These are phyloP conservation scores for Pleurotus djamor DNA, from an alignment of 768 basidiomycete species.

Conservation along the genomic window DNA sequence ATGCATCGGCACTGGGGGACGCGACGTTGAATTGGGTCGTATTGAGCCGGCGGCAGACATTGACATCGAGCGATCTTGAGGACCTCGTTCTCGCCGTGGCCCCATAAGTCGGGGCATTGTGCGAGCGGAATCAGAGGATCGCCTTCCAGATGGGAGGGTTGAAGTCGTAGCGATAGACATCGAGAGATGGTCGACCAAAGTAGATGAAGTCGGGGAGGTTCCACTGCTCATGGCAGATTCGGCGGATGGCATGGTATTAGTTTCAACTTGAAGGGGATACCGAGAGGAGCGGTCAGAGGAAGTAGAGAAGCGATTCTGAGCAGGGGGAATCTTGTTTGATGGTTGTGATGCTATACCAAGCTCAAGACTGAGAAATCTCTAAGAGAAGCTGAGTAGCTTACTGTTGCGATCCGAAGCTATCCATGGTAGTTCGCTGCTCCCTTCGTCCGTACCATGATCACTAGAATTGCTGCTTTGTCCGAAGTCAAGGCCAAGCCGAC, in stretches of 20 bases:
- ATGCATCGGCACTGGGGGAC: slow-evolving; percentile 26
- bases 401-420: slow-evolving; percentile 40
- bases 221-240: slow-evolving; percentile 37
- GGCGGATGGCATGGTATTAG: slow-evolving; percentile 34
- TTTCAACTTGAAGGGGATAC: slow-evolving; percentile 61
- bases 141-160: slow-evolving; percentile 31
- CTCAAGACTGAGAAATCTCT: slow-evolving; percentile 21
- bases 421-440: slow-evolving; percentile 61
- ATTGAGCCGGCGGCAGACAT: slow-evolving; percentile 60
- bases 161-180: slow-evolving; percentile 7
- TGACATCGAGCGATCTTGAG: slow-evolving; percentile 75
- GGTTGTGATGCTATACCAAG: slow-evolving; percentile 2
- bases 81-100: slow-evolving; percentile 56
- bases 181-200: slow-evolving; percentile 16
- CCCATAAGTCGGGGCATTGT: slow-evolving; percentile 50
- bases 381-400: slow-evolving; percentile 23
- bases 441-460: slow-evolving; percentile 43
- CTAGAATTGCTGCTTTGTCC: slow-evolving; percentile 27
- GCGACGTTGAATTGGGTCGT: slow-evolving; percentile 44
- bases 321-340: slow-evolving; percentile 15
- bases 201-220: slow-evolving; percentile 40
- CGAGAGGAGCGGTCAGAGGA: slow-evolving; percentile 28
- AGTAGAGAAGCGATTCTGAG: slow-evolving; percentile 33
- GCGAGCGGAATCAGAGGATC: slow-evolving; percentile 70
- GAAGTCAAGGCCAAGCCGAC: slow-evolving; percentile 60